Conservation (phyloP, 345 rosid genomes). For the Lepidium didymum region DNA sequence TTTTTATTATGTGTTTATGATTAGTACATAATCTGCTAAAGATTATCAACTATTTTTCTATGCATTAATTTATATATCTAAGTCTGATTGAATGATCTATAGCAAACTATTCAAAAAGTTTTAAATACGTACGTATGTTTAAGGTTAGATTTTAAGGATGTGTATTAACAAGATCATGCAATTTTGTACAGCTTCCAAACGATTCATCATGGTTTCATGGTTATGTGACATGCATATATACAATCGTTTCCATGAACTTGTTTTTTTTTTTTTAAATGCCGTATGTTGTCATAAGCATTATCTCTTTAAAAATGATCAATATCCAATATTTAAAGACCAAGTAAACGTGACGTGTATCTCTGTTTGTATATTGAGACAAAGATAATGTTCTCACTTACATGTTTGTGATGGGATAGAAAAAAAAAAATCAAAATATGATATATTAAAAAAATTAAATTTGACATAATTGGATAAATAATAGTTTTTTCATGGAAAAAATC, state of each 20-base stretch:
- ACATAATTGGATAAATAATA: too few species aligned
- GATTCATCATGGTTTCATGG: background rate
- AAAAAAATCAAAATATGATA: too few species aligned
- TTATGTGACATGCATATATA: background rate
- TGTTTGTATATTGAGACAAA: too few species aligned
- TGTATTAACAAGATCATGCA: conserved; percentile 4
- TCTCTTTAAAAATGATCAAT: background rate
- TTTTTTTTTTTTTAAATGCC: too few species aligned
- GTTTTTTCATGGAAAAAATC: too few species aligned
- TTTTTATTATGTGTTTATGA: background rate
- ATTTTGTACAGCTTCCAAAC: background rate
- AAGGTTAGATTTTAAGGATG: background rate
- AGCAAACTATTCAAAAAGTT: background rate
- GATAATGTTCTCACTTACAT: too few species aligned
- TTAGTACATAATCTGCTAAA: background rate
- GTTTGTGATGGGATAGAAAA: too few species aligned
- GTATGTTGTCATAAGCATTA: too few species aligned
- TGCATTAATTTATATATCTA: background rate
- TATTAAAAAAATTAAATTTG: too few species aligned
- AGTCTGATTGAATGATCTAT: background rate
- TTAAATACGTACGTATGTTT: background rate
- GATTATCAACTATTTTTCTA: background rate
- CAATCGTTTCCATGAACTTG: too few species aligned
- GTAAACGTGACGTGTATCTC: too few species aligned
- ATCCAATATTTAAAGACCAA: background rate